phyloP scores from a whole-genome alignment of 202 grass and related monocot genomes.

The Panicum hallii region DNA sequence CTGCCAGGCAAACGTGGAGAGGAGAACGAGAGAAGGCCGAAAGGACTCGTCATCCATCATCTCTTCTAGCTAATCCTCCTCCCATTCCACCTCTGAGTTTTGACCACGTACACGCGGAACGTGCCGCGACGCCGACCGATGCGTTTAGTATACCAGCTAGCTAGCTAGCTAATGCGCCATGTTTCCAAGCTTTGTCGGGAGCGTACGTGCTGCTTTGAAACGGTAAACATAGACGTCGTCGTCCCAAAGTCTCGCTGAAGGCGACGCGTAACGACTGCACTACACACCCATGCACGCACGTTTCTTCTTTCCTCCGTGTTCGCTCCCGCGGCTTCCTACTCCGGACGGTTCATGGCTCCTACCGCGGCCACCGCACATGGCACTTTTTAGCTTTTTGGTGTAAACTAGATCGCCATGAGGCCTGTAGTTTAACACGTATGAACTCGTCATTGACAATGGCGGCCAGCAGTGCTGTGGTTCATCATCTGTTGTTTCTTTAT shows the following conservation, averaged over 20 bases:
- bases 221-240: slow-evolving; percentile 35
- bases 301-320: slow-evolving; percentile 22
- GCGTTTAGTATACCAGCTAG: too few relatives aligned
- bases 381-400: not conserved
- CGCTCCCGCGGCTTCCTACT: slow-evolving; percentile 13
- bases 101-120: slow-evolving; percentile 3
- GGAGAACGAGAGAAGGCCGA: slow-evolving; percentile 8
- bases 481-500: not conserved
- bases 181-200: slow-evolving; percentile 36
- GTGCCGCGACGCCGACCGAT: not conserved
- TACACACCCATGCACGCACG: slow-evolving; percentile 31
- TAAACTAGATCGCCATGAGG: not conserved
- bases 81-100: not conserved
- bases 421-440: not conserved
- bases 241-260: slow-evolving; percentile 30
- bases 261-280: slow-evolving; percentile 49
- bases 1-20: not conserved
- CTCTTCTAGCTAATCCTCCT: not conserved
- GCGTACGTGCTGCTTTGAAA: slow-evolving; percentile 19
- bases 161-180: not conserved
- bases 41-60: not conserved
- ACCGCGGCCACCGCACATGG: not conserved
- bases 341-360: not conserved
- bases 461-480: not conserved
- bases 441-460: not conserved